Percentiles rank a stretch among this genome's conserved stretches.
These are phyloP conservation scores for Suhomyces coccinellae DNA, from an alignment of 1,139 yeast genomes.

Conservation along the genomic window DNA sequence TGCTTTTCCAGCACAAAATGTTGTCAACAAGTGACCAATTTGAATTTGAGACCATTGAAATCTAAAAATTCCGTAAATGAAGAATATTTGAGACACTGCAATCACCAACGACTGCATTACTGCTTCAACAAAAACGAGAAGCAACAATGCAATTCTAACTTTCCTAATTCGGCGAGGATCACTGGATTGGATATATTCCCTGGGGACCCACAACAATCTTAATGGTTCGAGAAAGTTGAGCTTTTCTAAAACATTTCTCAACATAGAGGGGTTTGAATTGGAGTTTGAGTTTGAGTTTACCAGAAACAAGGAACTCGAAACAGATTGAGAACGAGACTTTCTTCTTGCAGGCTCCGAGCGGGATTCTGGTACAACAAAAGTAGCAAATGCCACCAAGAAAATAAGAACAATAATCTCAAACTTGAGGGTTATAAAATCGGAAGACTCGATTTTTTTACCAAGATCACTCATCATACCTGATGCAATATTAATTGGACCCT, in stretches of 20 bases:
- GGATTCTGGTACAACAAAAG: conserved; percentile 57
- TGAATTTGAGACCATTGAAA: conserved; percentile 62
- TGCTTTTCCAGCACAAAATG: conserved; percentile 49
- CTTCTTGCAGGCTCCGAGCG: conserved; percentile 33
- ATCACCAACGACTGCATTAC: conserved; percentile 33
- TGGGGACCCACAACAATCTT: conserved; percentile 38
- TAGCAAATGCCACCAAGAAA: conserved; percentile 30
- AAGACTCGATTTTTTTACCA: conserved; percentile 7
- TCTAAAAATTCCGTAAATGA: conserved; percentile 58
- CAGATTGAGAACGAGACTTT: conserved; percentile 48
- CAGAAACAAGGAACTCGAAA: not conserved
- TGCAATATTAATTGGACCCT: not conserved
- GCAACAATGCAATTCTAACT: conserved; percentile 36
- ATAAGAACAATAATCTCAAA: conserved; percentile 29
- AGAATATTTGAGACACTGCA: conserved; percentile 45
- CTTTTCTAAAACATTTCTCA: not conserved
- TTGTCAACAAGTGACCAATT: conserved; percentile 60
- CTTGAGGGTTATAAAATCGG: conserved; percentile 33
- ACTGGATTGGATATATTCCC: conserved; percentile 26
- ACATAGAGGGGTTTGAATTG: not conserved
- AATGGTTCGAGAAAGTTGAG: conserved; percentile 50
- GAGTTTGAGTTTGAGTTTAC: not conserved
- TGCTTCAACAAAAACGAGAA: conserved; percentile 51
- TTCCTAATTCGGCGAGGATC: conserved; percentile 12
- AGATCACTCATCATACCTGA: not conserved